phyloP scores from a whole-genome alignment of 495 filamentous ascomycete species.

The Penicillium maclennaniae region DNA sequence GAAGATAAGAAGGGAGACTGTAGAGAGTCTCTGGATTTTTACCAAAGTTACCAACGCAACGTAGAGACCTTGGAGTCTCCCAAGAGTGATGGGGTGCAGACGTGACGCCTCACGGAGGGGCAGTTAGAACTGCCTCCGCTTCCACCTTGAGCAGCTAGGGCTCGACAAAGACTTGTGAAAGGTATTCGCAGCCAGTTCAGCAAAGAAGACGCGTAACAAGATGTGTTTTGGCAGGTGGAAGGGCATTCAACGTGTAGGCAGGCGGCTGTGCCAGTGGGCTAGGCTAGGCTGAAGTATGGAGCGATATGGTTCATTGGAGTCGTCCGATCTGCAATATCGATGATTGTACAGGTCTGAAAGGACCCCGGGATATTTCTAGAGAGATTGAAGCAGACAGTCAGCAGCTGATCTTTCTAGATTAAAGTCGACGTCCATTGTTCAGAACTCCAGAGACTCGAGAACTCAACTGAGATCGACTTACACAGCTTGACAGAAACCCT shows the following conservation, averaged over 20 bases:
- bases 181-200: neutral
- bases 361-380: neutral
- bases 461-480: slow-evolving; percentile 2
- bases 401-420: neutral
- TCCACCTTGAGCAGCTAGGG: neutral
- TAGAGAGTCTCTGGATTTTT: neutral
- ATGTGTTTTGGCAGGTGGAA: neutral
- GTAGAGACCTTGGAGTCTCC: neutral
- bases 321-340: neutral
- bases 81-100: neutral
- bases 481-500: slow-evolving; percentile 10
- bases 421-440: slow-evolving; percentile 3
- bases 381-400: neutral
- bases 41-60: neutral
- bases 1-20: neutral
- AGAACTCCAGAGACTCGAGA: neutral
- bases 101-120: neutral
- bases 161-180: neutral
- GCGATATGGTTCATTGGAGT: neutral
- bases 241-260: neutral
- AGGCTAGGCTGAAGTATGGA: neutral
- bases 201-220: neutral
- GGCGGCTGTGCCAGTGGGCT: neutral
- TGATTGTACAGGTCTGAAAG: neutral
- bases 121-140: neutral